These are phyloP conservation scores for Hemerocallis citrina DNA, from an alignment of 106 monocot genomes.

Conservation along the genomic window DNA sequence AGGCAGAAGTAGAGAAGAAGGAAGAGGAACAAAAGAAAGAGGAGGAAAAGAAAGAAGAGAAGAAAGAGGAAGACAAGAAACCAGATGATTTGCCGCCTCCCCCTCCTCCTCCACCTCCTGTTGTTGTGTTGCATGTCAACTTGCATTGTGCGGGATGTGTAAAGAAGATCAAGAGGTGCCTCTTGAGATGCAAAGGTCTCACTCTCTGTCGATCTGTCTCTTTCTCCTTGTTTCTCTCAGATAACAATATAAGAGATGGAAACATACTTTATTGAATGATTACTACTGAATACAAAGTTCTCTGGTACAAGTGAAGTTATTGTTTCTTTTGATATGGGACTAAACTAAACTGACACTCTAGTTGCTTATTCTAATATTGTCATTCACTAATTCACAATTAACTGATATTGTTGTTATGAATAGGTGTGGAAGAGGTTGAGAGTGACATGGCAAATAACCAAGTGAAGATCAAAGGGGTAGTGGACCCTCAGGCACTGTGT, in stretches of 20 bases:
- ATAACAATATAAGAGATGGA: too few relatives aligned
- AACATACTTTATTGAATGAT: too few relatives aligned
- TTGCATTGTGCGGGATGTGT: conserved; percentile 78
- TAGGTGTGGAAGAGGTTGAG: conserved; percentile 85
- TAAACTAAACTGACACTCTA: background rate
- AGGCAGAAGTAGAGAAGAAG: background rate
- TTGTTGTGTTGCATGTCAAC: conserved; percentile 41
- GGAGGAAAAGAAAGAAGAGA: conserved; percentile 28
- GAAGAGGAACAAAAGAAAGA: conserved; percentile 28
- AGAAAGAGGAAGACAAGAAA: conserved; percentile 25
- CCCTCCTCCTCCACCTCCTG: conserved; percentile 53
- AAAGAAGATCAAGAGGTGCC: conserved; percentile 48
- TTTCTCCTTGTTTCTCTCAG: background rate
- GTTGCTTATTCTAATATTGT: background rate
- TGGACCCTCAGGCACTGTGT: conserved; percentile 67
- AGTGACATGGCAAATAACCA: conserved; percentile 59
- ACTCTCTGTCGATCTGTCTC: too few relatives aligned
- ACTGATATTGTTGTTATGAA: too few relatives aligned
- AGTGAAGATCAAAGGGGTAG: conserved; percentile 63
- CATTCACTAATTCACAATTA: too few relatives aligned
- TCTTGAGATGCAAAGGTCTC: conserved; percentile 53
- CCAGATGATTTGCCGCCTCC: conserved; percentile 35
- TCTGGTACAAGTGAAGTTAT: too few relatives aligned
- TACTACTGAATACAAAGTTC: too few relatives aligned
- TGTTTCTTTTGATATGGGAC: too few relatives aligned